Percentiles rank a stretch among this genome's conserved stretches.
These are phyloP conservation scores for Scheffersomyces stipitis DNA, from an alignment of 805 yeast genomes.

Conservation along the genomic window DNA sequence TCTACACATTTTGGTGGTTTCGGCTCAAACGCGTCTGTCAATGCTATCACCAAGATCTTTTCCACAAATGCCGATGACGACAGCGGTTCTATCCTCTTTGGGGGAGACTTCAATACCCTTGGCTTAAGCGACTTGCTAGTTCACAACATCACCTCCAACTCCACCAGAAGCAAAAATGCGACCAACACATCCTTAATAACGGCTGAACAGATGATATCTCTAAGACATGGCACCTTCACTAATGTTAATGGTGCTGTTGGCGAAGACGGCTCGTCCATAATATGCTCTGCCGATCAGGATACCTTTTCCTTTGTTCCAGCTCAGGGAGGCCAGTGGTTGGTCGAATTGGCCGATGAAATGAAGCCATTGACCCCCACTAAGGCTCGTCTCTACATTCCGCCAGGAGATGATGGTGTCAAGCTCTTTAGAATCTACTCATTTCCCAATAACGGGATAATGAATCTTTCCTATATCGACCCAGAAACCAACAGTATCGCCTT, in stretches of 20 bases:
- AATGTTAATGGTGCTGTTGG: slow-evolving; percentile 42
- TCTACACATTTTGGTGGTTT: slow-evolving; percentile 77
- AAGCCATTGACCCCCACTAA: slow-evolving; percentile 63
- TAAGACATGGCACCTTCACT: slow-evolving; percentile 54
- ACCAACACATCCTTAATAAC: slow-evolving; percentile 42
- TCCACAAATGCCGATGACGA: slow-evolving; percentile 27
- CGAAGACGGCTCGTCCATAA: slow-evolving; percentile 27
- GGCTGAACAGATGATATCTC: slow-evolving; percentile 61
- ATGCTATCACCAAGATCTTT: slow-evolving; percentile 55
- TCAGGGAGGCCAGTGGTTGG: slow-evolving; percentile 65
- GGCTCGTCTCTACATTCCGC: slow-evolving; percentile 67
- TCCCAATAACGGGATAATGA: slow-evolving; percentile 90
- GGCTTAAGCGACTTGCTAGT: slow-evolving; percentile 48
- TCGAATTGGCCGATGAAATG: slow-evolving; percentile 52
- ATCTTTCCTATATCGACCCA: slow-evolving; percentile 82
- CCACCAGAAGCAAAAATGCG: slow-evolving; percentile 20
- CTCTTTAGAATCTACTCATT: slow-evolving; percentile 70
- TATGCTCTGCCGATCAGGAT: slow-evolving; percentile 56
- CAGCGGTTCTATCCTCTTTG: slow-evolving; percentile 63
- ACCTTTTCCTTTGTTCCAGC: slow-evolving; percentile 55
- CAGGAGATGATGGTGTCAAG: slow-evolving; percentile 49
- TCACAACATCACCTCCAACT: slow-evolving; percentile 32
- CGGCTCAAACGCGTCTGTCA: slow-evolving; percentile 54
- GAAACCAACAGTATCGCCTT: slow-evolving; percentile 48
- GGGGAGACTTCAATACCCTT: slow-evolving; percentile 70